Base-by-base conservation (phyloP, 1,284 basidiomycete genomes). In the Moesziomyces antarcticus region DNA sequence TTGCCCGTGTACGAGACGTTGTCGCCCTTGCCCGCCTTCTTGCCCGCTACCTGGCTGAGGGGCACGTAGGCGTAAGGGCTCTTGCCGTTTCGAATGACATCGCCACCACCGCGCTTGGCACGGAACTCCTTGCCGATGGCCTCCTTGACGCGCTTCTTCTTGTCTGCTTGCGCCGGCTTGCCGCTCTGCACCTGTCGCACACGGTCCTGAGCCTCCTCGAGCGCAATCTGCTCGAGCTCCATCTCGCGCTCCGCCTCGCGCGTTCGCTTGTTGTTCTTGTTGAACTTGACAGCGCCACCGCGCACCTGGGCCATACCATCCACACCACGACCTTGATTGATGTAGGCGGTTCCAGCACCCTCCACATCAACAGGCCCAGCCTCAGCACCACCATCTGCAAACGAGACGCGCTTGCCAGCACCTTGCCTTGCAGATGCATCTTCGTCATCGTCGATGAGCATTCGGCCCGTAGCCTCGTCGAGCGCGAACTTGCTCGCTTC, bases 211-310 rank as follows among this genome's bases (percentile, higher is more conserved):
- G 67, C 75, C 3, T 79, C 78, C 37, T 82, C 82, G 22, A 55
- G 37, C 3, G 63, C 73, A 27, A 73, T 69, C 58, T 77, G 69
- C 48, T 75, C 77, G 21, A 66, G 35, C 44, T 80, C 79, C 59
- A 80, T 54, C 71, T 80, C 76, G 50, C 68, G 73, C 45, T 83
- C 82, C 21, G 73, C 68, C 44, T 75, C 79, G 33, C 81, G 75
- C 24, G 78, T 73, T 11, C 81, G 75, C 58, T 84, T 84, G 71
- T 80, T 84, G 79, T 97, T 93, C 86, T 98, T 98, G 87, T 97
- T 93, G 86, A 98, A 97, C 85, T 94, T 96, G 82, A 98, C 86
- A 40, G 89, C 90, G 20, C 97, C 97, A 65, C 90, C 90, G 1
- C 90, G 87, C 3, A 58, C 50, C 33, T 93, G 89, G 1, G 89